Conservation (phyloP, 1,139 yeast genomes). For the Scheffersomyces titani region DNA sequence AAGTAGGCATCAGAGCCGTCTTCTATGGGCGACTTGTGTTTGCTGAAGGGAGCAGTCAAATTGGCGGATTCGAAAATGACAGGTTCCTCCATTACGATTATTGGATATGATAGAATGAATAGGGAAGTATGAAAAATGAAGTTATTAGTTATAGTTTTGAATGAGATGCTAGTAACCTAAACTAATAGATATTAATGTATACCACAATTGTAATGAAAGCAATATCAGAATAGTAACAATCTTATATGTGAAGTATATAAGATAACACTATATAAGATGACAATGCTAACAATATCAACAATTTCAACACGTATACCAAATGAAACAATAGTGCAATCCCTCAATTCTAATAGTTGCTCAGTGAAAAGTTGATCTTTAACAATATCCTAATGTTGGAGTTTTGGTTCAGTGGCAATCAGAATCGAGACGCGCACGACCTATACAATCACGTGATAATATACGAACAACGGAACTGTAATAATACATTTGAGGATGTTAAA, state of each 20-base stretch:
- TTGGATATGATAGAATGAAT: background rate
- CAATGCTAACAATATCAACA: background rate
- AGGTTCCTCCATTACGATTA: slow-evolving; percentile 22
- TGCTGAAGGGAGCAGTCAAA: slow-evolving; percentile 14
- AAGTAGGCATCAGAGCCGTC: slow-evolving; percentile 70
- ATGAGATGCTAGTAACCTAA: background rate
- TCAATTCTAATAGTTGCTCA: too few species aligned
- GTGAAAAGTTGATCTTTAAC: background rate
- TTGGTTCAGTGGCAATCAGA: background rate
- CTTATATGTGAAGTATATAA: background rate
- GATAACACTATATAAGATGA: background rate
- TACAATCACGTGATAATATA: background rate
- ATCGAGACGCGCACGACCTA: background rate
- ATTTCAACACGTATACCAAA: background rate
- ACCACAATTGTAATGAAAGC: background rate
- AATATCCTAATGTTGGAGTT: background rate
- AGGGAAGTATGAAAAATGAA: background rate
- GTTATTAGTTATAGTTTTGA: background rate
- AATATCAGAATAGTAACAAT: background rate
- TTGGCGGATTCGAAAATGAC: slow-evolving; percentile 20
- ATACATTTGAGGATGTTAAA: too few species aligned
- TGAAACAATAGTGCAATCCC: background rate
- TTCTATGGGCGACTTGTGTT: slow-evolving; percentile 20
- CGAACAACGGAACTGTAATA: too few species aligned
- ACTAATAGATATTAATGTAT: background rate